phyloP scores from a whole-genome alignment of 2,329 filamentous ascomycete species.

The Phyllosticta citrichinensis region DNA sequence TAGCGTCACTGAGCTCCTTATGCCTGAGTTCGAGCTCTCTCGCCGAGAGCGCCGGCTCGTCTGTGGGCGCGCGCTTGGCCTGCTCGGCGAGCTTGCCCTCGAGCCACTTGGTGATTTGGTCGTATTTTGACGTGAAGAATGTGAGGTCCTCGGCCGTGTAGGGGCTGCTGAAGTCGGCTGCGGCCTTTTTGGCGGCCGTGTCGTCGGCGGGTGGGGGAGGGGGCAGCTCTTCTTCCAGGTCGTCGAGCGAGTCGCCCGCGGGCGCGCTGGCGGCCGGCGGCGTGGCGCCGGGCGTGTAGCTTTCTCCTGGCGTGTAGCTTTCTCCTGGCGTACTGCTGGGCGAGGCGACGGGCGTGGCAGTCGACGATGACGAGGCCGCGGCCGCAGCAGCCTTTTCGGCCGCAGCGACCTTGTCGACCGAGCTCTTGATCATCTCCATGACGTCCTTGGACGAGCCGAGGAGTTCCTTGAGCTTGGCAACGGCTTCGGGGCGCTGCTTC shows the following conservation, averaged over 20 bases:
- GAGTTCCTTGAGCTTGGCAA: constrained; percentile 58
- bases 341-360: constrained; percentile 24
- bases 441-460: constrained; percentile 64
- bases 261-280: constrained; percentile 32
- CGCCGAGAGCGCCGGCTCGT: constrained; percentile 64
- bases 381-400: constrained; percentile 30
- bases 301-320: not conserved
- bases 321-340: not conserved
- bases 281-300: constrained; percentile 21
- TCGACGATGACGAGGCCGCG: constrained; percentile 34
- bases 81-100: constrained; percentile 61
- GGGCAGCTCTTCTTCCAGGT: constrained; percentile 53
- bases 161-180: constrained; percentile 48
- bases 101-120: constrained; percentile 62
- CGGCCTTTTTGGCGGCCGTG: constrained; percentile 11
- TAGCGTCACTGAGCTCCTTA: constrained; percentile 60
- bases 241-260: constrained; percentile 17
- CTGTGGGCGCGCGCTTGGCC: constrained; percentile 55
- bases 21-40: constrained; percentile 62
- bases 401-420: constrained; percentile 60
- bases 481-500: constrained; percentile 56
- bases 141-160: constrained; percentile 67
- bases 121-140: constrained; percentile 51
- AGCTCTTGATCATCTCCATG: constrained; percentile 56
- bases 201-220: constrained; percentile 27